Percentiles rank a stretch among this genome's conserved stretches.
phyloP scores from a whole-genome alignment of 345 rosid species.

The Ceriops zippeliana region DNA sequence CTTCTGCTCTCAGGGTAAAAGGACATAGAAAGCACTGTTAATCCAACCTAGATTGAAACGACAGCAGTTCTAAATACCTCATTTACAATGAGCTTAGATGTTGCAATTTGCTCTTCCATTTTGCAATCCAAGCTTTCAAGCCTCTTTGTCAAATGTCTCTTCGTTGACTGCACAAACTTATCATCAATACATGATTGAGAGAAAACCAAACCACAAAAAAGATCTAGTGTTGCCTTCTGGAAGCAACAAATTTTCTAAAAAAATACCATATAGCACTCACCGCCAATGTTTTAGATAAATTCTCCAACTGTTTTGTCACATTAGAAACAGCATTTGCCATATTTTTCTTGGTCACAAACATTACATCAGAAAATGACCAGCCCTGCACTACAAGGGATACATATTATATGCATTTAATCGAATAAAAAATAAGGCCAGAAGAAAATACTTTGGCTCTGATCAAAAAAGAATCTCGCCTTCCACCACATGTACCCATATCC shows the following conservation, averaged over 20 bases:
- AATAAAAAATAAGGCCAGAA: conserved; percentile 2
- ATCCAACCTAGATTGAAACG: conserved; percentile 6
- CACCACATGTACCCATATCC: conserved; percentile 96
- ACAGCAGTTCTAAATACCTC: conserved; percentile 38
- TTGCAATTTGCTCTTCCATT: conserved; percentile 70
- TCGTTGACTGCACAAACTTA: conserved; percentile 61
- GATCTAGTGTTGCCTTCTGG: conserved; percentile 4
- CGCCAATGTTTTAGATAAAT: conserved; percentile 67
- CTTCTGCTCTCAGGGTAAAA: background rate
- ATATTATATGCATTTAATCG: background rate
- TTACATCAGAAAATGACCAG: conserved; percentile 77
- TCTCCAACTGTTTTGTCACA: conserved; percentile 77
- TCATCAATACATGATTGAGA: background rate
- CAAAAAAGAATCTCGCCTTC: conserved; percentile 52
- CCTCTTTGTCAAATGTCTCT: conserved; percentile 71
- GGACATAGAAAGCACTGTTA: background rate
- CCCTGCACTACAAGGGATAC: conserved; percentile 48
- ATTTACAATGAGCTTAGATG: conserved; percentile 57
- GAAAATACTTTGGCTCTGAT: conserved; percentile 10
- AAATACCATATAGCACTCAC: conserved; percentile 37
- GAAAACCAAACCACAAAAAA: conserved; percentile 7
- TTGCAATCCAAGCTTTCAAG: conserved; percentile 81
- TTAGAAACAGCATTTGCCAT: conserved; percentile 76
- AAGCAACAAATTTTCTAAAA: conserved; percentile 1
- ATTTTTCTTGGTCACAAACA: conserved; percentile 89